Evolutionary conservation across 805 yeast genomes (phyloP), one percentile per base, ranked within the genome.

Genomic region (Pichia kluyveri): DNA sequence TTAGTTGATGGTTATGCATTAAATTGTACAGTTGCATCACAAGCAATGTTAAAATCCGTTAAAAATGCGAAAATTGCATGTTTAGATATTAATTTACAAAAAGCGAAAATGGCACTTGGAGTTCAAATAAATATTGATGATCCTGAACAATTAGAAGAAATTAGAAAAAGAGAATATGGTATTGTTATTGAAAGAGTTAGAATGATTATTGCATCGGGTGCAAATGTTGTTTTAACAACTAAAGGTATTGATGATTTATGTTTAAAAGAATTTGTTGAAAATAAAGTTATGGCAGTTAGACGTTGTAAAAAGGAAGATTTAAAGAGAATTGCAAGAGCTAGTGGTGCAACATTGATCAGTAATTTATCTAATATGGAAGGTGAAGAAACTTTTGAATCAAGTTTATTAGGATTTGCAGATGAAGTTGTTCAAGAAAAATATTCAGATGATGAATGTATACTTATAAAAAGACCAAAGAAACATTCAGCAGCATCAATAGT

Each of bases 91-190:
- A 91, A 95, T 68, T 72, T 93, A 62, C 99, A 95, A 66, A 91
- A 90, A 66, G 93, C 96, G 2, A 80, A 90, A 63, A 88, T 93
- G 96, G 96, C 97, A 40, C 81, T 93, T 81, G 99, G 99, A 47
- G 98, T 93, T 46, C 95, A 89, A 67, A 86, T 93, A 67, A 90
- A 90, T 63, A 88, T 93, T 62, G 96, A 87, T 59, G 97, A 93
- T 65, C 99, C 99, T 40, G 96, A 93, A 58, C 67, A 64, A 50
- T 77, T 93, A 57, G 99, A 93, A 71, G 86, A 86, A 58, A 87
- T 89, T 56, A 77, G 96, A 60, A 80, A 86, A 65, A 79, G 96
- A 59, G 97, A 89, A 70, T 80, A 82, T 59, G 96, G 87, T 40
- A 86, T 89, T 53, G 78, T 88, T 31, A 69, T 86, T 52, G 96